Evolutionary conservation across 139 green algal genomes (phyloP), one percentile per base, ranked within the genome.

Genomic region (Pleodorina starrii): DNA sequence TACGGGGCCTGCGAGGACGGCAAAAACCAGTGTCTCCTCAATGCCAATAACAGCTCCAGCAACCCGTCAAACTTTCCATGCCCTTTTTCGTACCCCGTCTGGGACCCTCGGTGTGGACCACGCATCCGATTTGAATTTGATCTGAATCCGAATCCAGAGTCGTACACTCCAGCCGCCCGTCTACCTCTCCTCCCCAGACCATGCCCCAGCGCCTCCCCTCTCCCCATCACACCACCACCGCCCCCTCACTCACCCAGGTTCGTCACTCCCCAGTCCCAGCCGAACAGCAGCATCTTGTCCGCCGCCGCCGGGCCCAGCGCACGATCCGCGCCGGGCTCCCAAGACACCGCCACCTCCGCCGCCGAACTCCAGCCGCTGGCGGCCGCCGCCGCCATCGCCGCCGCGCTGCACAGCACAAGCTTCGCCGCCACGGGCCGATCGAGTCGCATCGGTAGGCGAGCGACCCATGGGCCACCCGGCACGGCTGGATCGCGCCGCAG

Each of bases 311-410:
- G 81, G 0, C 81, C 81, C 43, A 87, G 32, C 60, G 66, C 81
- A 29, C 81, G 81, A 68, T 87, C 60, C 29, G 60, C 5, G 6
- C 81, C 81, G 40, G 81, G 81, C 60, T 87, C 81, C 81, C 81
- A 87, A 38, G 40, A 38, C 81, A 50, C 60, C 43, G 42, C 16
- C 29, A 54, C 23, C 40, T 54, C 72, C 72, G 42, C 63, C 63
- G 48, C 48, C 48, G 48, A 57, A 66, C 54, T 32, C 54, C 54
- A 25, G 21, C 54, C 54, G 9, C 54, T 7, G 35, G 3, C 10
- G n/a, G 69, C 35, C 36, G 69, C 35, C 69, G 36, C 16, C 7
- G 36, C 36, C 36, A 48, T 10, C 2, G 69, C 69, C 19, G 69
- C 2, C 1, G 69, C 1, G 12, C 60, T 32, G 16, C 32, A 27